These are phyloP conservation scores for Aspergillus brasiliensis DNA, from an alignment of 2,329 filamentous ascomycete genomes.

Conservation along the genomic window DNA sequence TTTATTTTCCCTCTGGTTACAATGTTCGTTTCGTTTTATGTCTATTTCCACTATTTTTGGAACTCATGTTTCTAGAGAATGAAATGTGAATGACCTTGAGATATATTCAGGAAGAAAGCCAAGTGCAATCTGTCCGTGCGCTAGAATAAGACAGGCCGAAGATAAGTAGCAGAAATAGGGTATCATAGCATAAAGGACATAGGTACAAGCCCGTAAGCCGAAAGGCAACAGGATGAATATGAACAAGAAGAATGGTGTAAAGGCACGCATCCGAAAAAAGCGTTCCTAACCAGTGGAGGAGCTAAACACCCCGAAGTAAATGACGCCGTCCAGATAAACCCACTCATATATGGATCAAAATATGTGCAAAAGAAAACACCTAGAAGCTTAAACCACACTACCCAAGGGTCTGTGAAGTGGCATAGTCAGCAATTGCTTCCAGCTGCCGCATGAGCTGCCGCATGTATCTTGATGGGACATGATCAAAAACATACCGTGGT, in stretches of 20 bases:
- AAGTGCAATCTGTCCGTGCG: no score
- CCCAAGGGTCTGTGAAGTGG: background rate
- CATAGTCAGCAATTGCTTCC: background rate
- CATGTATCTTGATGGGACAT: no score
- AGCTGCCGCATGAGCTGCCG: no score
- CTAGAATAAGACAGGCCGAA: background rate
- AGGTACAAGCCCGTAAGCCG: background rate
- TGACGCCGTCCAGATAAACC: background rate
- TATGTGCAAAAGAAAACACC: background rate
- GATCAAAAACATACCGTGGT: slow-evolving; percentile 40
- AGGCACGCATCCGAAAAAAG: background rate
- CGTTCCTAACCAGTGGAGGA: no score
- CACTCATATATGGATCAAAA: background rate
- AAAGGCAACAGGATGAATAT: background rate
- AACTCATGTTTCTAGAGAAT: slow-evolving; percentile 33
- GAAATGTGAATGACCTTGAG: slow-evolving; percentile 26
- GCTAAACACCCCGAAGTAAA: background rate
- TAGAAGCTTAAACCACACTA: background rate
- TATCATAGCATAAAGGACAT: background rate
- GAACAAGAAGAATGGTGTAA: background rate
- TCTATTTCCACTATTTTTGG: slow-evolving; percentile 21
- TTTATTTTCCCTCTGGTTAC: slow-evolving; percentile 24
- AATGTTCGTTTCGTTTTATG: slow-evolving; percentile 18
- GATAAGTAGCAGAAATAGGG: background rate
- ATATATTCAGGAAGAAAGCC: background rate